Percentiles rank a stretch among this genome's conserved stretches.
Evolutionary conservation across 495 filamentous ascomycete genomes (phyloP).

Genomic region (Barbatosphaeria neglecta): DNA sequence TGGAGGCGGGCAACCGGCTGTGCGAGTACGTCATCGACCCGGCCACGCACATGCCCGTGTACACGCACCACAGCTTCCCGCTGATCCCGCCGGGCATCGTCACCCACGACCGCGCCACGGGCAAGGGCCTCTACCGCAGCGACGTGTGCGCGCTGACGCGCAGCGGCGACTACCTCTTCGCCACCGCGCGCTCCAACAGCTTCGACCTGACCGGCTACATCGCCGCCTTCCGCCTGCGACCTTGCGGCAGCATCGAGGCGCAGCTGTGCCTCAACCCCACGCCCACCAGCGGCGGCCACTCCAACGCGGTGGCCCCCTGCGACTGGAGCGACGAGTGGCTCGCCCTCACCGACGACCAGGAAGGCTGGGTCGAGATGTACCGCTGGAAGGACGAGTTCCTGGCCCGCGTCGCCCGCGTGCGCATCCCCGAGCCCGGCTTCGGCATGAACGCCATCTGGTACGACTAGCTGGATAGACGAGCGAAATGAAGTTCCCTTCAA

Average conservation of each 20-base stretch:
- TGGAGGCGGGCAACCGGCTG: constrained; percentile 74
- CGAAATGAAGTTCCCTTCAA: too few species aligned
- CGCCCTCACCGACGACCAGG: constrained; percentile 73
- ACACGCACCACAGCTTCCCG: constrained; percentile 64
- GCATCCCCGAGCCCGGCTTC: constrained; percentile 70
- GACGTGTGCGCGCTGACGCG: constrained; percentile 62
- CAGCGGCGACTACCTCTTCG: constrained; percentile 61
- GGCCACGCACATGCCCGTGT: constrained; percentile 65
- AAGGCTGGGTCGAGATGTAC: constrained; percentile 78
- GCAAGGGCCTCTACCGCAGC: constrained; percentile 52
- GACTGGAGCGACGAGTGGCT: constrained; percentile 77
- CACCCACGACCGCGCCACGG: constrained; percentile 25
- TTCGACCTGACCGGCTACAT: constrained; percentile 70
- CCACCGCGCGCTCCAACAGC: constrained; percentile 65
- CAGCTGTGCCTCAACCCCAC: constrained; percentile 74
- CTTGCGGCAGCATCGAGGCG: constrained; percentile 56
- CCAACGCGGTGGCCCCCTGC: constrained; percentile 69
- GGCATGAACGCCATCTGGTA: constrained; percentile 91
- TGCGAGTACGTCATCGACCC: constrained; percentile 72
- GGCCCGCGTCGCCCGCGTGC: constrained; percentile 57
- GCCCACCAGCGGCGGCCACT: constrained; percentile 74
- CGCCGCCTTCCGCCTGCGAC: constrained; percentile 61
- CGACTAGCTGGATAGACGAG: constrained; percentile 50
- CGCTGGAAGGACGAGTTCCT: constrained; percentile 70
- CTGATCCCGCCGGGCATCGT: constrained; percentile 59